phyloP scores from a whole-genome alignment of 108 stramenopile species.

The Conticribra guillardii region DNA sequence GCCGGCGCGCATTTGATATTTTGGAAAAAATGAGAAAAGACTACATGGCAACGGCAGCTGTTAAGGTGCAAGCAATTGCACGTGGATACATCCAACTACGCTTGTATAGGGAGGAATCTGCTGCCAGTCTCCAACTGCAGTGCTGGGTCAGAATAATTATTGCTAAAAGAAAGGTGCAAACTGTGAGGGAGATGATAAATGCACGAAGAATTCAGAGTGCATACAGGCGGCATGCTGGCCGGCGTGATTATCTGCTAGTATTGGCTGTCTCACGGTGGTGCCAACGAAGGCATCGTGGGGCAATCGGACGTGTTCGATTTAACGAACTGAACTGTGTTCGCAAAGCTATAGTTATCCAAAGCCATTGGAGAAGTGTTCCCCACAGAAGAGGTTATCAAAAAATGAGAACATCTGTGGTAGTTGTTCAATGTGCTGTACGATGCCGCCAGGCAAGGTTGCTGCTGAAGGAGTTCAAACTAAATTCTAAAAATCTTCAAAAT shows the following conservation, averaged over 20 bases:
- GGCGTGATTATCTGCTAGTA: slow-evolving; percentile 10
- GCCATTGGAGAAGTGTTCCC: slow-evolving; percentile 5
- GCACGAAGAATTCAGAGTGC: slow-evolving; percentile 39
- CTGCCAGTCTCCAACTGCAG: slow-evolving; percentile 40
- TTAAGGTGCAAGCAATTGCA: slow-evolving; percentile 50
- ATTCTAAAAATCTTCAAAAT: slow-evolving; percentile 51
- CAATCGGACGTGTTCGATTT: slow-evolving; percentile 32
- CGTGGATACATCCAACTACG: slow-evolving; percentile 43
- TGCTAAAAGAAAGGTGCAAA: slow-evolving; percentile 33
- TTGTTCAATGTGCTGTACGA: slow-evolving; percentile 40
- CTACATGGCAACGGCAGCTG: slow-evolving; percentile 38
- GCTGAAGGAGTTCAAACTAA: slow-evolving; percentile 33
- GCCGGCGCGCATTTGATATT: slow-evolving; percentile 61
- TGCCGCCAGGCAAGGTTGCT: slow-evolving; percentile 12
- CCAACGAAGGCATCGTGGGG: slow-evolving; percentile 49
- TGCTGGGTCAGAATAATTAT: slow-evolving; percentile 36
- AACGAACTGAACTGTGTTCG: slow-evolving; percentile 22
- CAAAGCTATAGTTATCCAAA: slow-evolving; percentile 35
- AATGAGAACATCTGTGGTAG: slow-evolving; percentile 4
- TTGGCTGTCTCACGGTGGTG: slow-evolving; percentile 38
- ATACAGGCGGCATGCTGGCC: slow-evolving; percentile 22
- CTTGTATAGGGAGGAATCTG: slow-evolving; percentile 12
- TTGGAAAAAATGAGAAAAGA: slow-evolving; percentile 55
- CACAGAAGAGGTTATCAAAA: slow-evolving; percentile 1
- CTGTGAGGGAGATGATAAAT: slow-evolving; percentile 20